Base-by-base conservation (phyloP, 1,139 yeast species). In the Protomyces arabidopsidicola region DNA sequence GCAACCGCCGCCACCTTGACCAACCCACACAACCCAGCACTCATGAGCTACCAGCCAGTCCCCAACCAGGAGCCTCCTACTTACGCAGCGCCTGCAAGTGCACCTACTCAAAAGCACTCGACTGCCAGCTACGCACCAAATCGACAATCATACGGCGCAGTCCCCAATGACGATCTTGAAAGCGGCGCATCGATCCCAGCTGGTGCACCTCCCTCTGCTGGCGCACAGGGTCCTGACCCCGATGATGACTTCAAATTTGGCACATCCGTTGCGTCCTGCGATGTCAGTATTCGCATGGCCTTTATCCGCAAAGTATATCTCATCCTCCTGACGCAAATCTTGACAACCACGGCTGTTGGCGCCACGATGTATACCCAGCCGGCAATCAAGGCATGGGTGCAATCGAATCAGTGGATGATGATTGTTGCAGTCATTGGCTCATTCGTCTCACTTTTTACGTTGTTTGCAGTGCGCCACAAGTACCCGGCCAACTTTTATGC, bases 241-340 rank as follows among this genome's bases (percentile, higher is more conserved):
- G 69, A 68, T 2, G 95, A 89, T 71, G 96, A 89, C 75, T 90
- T 89, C 82, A 90, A 90, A 73, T 89, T 86, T 75, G 84, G 88
- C 39, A 88, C 87, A 9, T 81, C 82, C 65, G 95, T 90, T 34
- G 84, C 90, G 5, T 84, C 87, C 36, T 88, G 96, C 75, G 89
- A 87, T 67, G 77, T 88, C 60, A 83, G 87, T 9, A 79, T 90
- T 48, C 83, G 96, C 69, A 89, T 86, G 66, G 66, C 86, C 72
- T 90, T 90, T 71, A 77, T 88, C 68, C 81, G 91, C 67, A 88
- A 87, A 72, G 97, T 90, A 10, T 90, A 90, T 74, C 78, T 90
- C 2, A 80, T 90, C 65, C 79, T 90, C 60, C 76, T 86, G 3
- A 75, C 81, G 2, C 97, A 90, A 74, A 73, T 90, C 56, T 73